Evolutionary conservation across 495 filamentous ascomycete species (phyloP).

Genomic region (Monascus purpureus): DNA sequence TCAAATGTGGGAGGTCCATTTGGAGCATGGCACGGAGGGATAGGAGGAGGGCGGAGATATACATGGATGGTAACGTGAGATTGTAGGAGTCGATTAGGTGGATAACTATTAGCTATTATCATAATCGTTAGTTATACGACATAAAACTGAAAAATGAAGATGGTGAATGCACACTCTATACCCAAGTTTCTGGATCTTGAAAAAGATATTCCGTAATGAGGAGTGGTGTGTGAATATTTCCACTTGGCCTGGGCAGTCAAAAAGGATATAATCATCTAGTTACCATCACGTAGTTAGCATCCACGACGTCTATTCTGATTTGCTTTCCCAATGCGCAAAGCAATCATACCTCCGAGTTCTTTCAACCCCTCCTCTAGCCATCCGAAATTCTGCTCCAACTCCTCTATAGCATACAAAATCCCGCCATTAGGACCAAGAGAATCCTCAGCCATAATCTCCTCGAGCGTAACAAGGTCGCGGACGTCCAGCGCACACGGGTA

Average conservation of each 20-base stretch:
- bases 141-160: conserved; percentile 1
- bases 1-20: conserved; percentile 88
- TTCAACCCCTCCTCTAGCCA: conserved; percentile 74
- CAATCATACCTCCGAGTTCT: conserved; percentile 44
- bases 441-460: conserved; percentile 92
- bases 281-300: background rate
- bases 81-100: conserved; percentile 87
- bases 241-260: conserved; percentile 94
- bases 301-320: conserved; percentile 1
- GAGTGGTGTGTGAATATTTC: conserved; percentile 92
- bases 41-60: conserved; percentile 84
- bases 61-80: conserved; percentile 81
- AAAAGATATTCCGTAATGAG: conserved; percentile 82
- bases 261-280: conserved; percentile 83
- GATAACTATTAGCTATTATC: conserved; percentile 64
- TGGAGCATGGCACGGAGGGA: conserved; percentile 93
- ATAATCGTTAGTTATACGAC: conserved; percentile 6
- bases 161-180: conserved; percentile 56
- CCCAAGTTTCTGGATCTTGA: conserved; percentile 75
- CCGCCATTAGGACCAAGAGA: conserved; percentile 86
- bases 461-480: conserved; percentile 70
- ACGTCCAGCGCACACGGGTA: conserved; percentile 78
- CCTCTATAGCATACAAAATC: conserved; percentile 84
- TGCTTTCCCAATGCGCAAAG: too few relatives aligned
- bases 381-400: conserved; percentile 81